Evolutionary conservation across 176 grass and related monocot genomes (phyloP), one percentile per base, ranked within the genome.

Genomic region (Raddia guianensis): DNA sequence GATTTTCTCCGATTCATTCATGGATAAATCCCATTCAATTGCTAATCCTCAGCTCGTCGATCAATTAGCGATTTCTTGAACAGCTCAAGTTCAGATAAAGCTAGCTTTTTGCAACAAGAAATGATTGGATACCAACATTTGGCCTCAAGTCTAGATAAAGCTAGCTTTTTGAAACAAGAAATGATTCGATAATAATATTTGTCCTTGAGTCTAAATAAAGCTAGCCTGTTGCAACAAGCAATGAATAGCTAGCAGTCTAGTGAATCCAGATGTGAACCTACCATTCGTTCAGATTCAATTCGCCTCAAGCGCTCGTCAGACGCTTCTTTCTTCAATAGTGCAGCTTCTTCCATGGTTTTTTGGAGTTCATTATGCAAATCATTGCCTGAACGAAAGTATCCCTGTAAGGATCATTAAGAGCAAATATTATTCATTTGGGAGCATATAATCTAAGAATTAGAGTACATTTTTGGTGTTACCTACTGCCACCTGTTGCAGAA

Each of bases 271-370:
- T 37, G 32, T 20, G 33, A 55, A 37, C 15, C 75, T 89, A 84
- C 87, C 87, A 89, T 84, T 75, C 70, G 46, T n/a, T 84, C 87
- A 63, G 63, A 75, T 84, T 89, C 87, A 49, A 89, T 89, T 33
- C 82, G 55, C 76, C 18, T 84, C 77, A 84, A 75, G 12, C 87
- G 87, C 70, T 89, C 76, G 0, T 75, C 70, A 57, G 76, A 89
- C 43, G 87, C 87, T 80, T 89, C 87, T 37, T 70, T 75, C 82
- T 84, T 84, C 20, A 80, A 60, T 53, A 40, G 42, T 53, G 55
- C 56, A 84, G 63, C 77, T 76, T 80, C 70, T 9, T 89, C 87
- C 55, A 62, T 75, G 73, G 15, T 59, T 27, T 70, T 89, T 63
- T 75, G 56, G 15, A 84, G 50, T 84, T 80, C 75, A 62, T 62